Evolutionary conservation across 805 yeast genomes (phyloP).

Genomic region (Kuraishia hungarica): DNA sequence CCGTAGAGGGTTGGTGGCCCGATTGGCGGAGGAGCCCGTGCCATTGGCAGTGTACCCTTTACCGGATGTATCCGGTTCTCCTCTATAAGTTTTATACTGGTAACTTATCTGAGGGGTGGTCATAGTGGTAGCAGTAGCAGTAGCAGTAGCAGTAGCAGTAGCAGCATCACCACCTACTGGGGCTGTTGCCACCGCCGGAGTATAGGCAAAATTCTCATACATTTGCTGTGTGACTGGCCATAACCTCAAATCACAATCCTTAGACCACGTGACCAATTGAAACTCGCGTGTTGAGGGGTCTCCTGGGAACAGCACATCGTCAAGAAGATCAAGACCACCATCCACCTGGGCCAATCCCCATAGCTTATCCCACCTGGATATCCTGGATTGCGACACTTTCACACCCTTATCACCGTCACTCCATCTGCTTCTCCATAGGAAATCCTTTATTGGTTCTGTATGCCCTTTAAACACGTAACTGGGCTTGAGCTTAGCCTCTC

Average conservation of each 20-base stretch:
- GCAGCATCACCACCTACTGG: constrained; percentile 20
- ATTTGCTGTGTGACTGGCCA: constrained; percentile 61
- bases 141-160: constrained; percentile 18
- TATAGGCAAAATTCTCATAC: constrained; percentile 37
- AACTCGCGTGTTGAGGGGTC: constrained; percentile 51
- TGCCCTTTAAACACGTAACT: constrained; percentile 70
- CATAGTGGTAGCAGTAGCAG: constrained; percentile 22
- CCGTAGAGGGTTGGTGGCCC: neutral
- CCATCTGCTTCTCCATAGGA: constrained; percentile 68
- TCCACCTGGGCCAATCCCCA: neutral
- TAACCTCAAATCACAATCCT: constrained; percentile 73
- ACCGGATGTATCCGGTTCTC: constrained; percentile 32
- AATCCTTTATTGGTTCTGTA: constrained; percentile 76
- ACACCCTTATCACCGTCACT: neutral
- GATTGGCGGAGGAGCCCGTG: too few species aligned
- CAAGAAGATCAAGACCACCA: neutral
- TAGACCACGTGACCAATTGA: constrained; percentile 91
- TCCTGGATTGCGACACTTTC: neutral
- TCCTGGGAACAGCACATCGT: constrained; percentile 16
- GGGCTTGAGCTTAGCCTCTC: constrained; percentile 36
- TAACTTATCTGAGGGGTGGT: constrained; percentile 29
- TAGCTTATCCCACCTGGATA: neutral
- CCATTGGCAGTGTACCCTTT: constrained; percentile 21
- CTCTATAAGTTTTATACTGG: constrained; percentile 34
- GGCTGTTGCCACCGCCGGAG: neutral